Evolutionary conservation across 148 eudicot species (phyloP).

Genomic region (Polygonum maritimum): DNA sequence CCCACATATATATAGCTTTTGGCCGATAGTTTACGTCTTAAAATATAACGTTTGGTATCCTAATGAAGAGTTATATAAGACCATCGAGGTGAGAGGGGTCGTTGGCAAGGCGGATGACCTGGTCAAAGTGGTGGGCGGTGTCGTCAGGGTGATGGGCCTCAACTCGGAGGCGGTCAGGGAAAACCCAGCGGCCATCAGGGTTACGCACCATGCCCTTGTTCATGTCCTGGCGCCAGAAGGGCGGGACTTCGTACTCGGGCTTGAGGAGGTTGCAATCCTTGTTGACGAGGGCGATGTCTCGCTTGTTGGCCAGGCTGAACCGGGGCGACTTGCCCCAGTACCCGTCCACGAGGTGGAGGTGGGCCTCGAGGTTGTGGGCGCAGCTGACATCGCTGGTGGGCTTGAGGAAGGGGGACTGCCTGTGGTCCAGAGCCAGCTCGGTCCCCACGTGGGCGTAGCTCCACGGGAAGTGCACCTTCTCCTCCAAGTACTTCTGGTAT

Average conservation of each 20-base stretch:
- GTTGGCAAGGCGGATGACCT: slow-evolving; percentile 42
- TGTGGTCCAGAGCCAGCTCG: slow-evolving; percentile 26
- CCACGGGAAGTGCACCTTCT: slow-evolving; percentile 39
- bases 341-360: slow-evolving; percentile 55
- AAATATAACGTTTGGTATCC: background rate
- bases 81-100: slow-evolving; percentile 13
- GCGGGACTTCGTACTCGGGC: slow-evolving; percentile 52
- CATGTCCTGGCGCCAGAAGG: slow-evolving; percentile 66
- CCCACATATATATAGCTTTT: too few relatives aligned
- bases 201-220: slow-evolving; percentile 82
- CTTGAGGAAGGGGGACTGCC: slow-evolving; percentile 30
- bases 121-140: slow-evolving; percentile 56
- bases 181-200: slow-evolving; percentile 66
- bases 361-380: slow-evolving; percentile 40
- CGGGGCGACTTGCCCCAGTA: slow-evolving; percentile 30
- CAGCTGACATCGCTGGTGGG: slow-evolving; percentile 16
- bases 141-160: slow-evolving; percentile 69
- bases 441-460: slow-evolving; percentile 42
- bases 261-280: slow-evolving; percentile 55
- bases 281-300: slow-evolving; percentile 81
- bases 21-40: too few relatives aligned
- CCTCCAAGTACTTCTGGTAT: slow-evolving; percentile 38
- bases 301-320: slow-evolving; percentile 27
- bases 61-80: background rate
- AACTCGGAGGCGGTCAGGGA: slow-evolving; percentile 48